phyloP scores from a whole-genome alignment of 2,329 filamentous ascomycete species.

The Aspergillus tanneri region DNA sequence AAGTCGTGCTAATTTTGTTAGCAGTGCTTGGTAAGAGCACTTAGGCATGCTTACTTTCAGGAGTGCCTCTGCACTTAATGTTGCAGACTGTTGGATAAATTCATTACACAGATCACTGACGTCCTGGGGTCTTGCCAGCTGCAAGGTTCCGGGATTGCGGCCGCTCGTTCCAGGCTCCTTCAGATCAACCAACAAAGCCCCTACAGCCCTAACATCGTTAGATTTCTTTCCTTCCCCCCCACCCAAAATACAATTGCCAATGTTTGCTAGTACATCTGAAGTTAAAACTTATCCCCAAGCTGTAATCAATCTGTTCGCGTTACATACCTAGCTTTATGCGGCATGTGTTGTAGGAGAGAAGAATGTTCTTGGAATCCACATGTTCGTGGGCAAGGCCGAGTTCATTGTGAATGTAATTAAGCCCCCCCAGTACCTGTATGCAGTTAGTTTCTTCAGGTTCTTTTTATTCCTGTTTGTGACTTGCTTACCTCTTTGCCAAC shows the following conservation, averaged over 20 bases:
- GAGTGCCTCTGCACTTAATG: background rate
- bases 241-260: background rate
- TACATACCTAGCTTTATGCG: constrained; percentile 3
- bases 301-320: background rate
- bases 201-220: background rate
- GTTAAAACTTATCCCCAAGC: too few relatives aligned
- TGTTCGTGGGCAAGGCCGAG: constrained; percentile 1
- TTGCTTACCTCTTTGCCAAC: constrained; percentile 4
- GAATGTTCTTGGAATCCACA: background rate
- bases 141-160: constrained; percentile 1
- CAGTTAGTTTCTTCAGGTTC: background rate
- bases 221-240: background rate
- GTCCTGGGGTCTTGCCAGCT: background rate
- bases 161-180: constrained; percentile 3
- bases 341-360: background rate
- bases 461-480: background rate
- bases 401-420: constrained; percentile 2
- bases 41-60: background rate
- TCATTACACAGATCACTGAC: constrained; percentile 1
- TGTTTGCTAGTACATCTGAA: too few relatives aligned
- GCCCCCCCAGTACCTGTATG: constrained; percentile 3
- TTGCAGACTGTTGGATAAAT: background rate
- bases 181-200: background rate
- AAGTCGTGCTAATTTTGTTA: constrained; percentile 5
- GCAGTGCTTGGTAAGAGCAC: background rate